Conservation (phyloP, 2,329 filamentous ascomycete genomes). For the Akanthomyces uredinophilus region DNA sequence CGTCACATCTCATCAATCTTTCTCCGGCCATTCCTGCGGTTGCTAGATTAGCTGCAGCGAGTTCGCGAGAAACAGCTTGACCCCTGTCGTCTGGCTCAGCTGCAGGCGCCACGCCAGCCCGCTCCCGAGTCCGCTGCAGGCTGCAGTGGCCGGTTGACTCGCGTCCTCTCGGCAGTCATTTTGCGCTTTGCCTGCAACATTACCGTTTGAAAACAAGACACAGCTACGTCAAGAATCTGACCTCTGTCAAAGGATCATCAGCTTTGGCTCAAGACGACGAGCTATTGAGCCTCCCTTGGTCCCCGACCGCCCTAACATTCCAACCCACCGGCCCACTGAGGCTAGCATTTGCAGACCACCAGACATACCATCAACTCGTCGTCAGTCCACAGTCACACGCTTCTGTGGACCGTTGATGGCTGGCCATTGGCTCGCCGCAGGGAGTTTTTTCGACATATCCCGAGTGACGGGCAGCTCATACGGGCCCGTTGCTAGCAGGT, state of each 20-base stretch:
- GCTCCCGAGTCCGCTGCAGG: background rate
- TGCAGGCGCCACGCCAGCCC: slow-evolving; percentile 6
- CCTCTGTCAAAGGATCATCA: background rate
- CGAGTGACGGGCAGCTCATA: background rate
- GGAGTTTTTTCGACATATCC: background rate
- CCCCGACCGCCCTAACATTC: slow-evolving; percentile 4
- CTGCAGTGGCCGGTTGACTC: background rate
- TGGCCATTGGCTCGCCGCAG: slow-evolving; percentile 5
- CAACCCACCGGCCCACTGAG: slow-evolving; percentile 5
- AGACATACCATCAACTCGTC: background rate
- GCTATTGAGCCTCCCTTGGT: background rate
- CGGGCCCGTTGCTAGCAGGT: background rate
- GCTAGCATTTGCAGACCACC: slow-evolving; percentile 5
- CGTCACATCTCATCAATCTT: background rate
- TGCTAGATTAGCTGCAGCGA: background rate
- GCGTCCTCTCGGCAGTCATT: background rate
- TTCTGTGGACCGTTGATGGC: slow-evolving; percentile 1
- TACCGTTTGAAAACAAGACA: background rate
- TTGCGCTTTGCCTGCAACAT: background rate
- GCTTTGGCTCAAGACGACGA: background rate
- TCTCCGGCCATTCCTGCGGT: background rate
- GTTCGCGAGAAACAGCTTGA: background rate
- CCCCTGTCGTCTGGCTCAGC: background rate
- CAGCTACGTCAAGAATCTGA: background rate
- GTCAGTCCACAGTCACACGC: background rate